These are phyloP conservation scores for Wilcoxina mikolae DNA, from an alignment of 495 filamentous ascomycete species.

Conservation along the genomic window DNA sequence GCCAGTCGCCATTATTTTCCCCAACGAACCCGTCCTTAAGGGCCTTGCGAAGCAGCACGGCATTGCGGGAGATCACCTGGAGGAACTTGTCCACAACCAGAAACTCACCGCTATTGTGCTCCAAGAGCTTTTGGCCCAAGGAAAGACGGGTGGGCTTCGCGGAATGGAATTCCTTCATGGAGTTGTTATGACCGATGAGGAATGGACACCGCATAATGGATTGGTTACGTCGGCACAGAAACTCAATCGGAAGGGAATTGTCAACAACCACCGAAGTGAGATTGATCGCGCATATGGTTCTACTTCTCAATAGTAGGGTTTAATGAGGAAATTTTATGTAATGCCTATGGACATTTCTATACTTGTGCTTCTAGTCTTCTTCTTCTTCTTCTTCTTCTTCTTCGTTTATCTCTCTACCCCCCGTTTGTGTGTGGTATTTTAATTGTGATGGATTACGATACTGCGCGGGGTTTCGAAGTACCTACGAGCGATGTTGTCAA, in stretches of 20 bases:
- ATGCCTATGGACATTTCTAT: too few species aligned
- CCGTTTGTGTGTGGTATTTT: too few species aligned
- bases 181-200: conserved; percentile 83
- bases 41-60: conserved; percentile 61
- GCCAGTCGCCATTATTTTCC: conserved; percentile 89
- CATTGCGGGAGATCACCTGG: conserved; percentile 51
- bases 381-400: too few species aligned
- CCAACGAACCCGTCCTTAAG: conserved; percentile 69
- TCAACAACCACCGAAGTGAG: conserved; percentile 50
- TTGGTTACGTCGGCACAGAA: conserved; percentile 64
- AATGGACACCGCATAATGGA: conserved; percentile 90
- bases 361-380: too few species aligned
- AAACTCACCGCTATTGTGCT: conserved; percentile 67
- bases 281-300: conserved; percentile 43
- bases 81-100: conserved; percentile 69
- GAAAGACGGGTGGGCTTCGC: conserved; percentile 57
- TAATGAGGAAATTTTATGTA: too few species aligned
- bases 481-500: too few species aligned
- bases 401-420: too few species aligned
- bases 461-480: too few species aligned
- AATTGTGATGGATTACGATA: too few species aligned
- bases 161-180: conserved; percentile 89
- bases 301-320: conserved; percentile 1
- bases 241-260: conserved; percentile 54
- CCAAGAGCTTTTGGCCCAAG: conserved; percentile 63